Base-by-base conservation (phyloP, 306 rosid genomes). In the Luffa aegyptiaca region DNA sequence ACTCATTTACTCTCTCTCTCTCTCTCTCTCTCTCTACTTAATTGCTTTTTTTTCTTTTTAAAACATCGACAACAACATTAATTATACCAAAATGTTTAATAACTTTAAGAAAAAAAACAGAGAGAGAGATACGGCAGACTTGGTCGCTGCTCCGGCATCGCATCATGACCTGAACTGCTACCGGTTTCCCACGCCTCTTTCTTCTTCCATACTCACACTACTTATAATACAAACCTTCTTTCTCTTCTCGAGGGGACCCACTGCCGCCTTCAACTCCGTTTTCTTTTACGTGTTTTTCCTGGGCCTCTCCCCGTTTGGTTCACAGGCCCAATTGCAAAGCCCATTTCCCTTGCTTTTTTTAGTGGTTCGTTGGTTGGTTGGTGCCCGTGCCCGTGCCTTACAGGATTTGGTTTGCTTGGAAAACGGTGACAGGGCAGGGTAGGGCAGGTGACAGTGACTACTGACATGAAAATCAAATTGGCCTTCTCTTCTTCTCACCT, bases 141-240 rank as follows among this genome's bases (percentile, higher is more conserved):
- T 35, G 73, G 44, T 55, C 55, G 44, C 6, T 14, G 49, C 8
- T 73, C 39, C 39, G 41, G 68, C 68, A 61, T 61, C 18, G 71
- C 76, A 84, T 76, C 75, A 84, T 84, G 36, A 80, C 39, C 79
- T 68, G 2, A n/a, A 61, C 81, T 83, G 71, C 79, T 37, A 45
- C 35, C 37, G 61, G 79, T 58, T 52, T 77, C 70, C 82, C 87
- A 81, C 84, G 87, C 87, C 57, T 78, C 79, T 16, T 20, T 26
- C 66, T 49, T 10, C 55, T 57, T 5, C 33, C 33, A 17, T 53
- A 53, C 59, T 17, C 17, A 37, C 41, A 37, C 5, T 37, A 37
- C 1, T 37, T 2, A 1, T 37, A 2, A 37, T 5, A 5, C 59
- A 53, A 17, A 53, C 59, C 59, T 53, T 53, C 59, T 6, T 1